These are phyloP conservation scores for Macaranga tanarius DNA, from an alignment of 441 rosid genomes.

Conservation along the genomic window DNA sequence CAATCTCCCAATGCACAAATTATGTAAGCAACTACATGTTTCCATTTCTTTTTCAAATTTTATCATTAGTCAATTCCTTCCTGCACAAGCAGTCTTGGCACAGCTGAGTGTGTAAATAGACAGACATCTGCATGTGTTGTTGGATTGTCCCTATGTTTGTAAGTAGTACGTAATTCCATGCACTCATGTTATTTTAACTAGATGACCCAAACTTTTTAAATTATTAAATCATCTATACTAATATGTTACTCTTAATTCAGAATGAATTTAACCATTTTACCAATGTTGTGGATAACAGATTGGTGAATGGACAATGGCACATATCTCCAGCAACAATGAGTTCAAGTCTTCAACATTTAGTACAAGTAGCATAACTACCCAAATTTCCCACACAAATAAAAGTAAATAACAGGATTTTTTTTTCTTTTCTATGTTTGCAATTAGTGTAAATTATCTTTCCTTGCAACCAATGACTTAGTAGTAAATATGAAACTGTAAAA, in stretches of 20 bases:
- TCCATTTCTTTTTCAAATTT: background rate
- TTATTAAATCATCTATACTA: background rate
- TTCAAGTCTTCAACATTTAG: background rate
- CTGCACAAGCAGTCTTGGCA: background rate
- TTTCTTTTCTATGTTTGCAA: background rate
- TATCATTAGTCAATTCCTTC: background rate
- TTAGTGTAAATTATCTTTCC: background rate
- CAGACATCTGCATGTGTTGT: background rate
- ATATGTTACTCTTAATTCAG: no score
- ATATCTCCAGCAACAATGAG: background rate
- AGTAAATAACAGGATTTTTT: background rate
- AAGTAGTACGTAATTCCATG: background rate
- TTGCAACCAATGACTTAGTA: background rate
- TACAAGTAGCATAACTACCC: background rate
- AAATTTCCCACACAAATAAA: background rate
- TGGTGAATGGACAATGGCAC: background rate
- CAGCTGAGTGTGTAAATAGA: background rate
- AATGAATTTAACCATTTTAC: no score
- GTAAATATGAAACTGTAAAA: no score
- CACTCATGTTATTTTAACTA: background rate
- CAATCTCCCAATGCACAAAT: background rate
- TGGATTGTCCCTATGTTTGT: background rate
- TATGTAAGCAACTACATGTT: no score
- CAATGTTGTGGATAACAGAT: background rate
- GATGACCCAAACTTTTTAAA: background rate